Evolutionary conservation across 2,329 filamentous ascomycete genomes (phyloP).

Genomic region (Penicillium brevicompactum): DNA sequence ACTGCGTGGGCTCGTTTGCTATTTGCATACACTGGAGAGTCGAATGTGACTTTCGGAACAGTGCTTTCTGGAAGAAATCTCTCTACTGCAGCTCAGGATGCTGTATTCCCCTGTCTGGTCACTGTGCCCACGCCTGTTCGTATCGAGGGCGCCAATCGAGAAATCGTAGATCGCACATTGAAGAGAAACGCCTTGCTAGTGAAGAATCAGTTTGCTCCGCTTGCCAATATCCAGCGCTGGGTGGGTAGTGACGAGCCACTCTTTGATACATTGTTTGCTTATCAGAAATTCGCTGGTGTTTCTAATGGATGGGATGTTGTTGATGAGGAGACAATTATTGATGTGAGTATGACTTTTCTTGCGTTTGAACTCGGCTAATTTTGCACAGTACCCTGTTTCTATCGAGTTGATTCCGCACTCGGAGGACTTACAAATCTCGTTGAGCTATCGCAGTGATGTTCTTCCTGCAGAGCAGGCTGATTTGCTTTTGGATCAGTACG

Average conservation of each 20-base stretch:
- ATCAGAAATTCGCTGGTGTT: slow-evolving; percentile 62
- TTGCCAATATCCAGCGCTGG: slow-evolving; percentile 73
- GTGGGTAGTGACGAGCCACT: slow-evolving; percentile 65
- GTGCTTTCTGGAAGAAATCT: slow-evolving; percentile 74
- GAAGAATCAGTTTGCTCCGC: slow-evolving; percentile 70
- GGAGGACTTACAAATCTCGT: slow-evolving; percentile 59
- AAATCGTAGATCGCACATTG: slow-evolving; percentile 66
- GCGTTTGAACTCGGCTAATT: slow-evolving; percentile 8
- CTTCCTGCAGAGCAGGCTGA: slow-evolving; percentile 69
- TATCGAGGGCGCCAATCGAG: slow-evolving; percentile 56
- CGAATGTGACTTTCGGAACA: slow-evolving; percentile 73
- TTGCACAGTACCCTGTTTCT: slow-evolving; percentile 68
- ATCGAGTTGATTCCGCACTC: slow-evolving; percentile 69
- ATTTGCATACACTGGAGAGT: slow-evolving; percentile 74
- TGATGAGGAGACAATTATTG: slow-evolving; percentile 68
- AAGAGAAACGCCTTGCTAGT: slow-evolving; percentile 64
- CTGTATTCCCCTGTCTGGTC: slow-evolving; percentile 76
- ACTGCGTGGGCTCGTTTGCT: slow-evolving; percentile 77
- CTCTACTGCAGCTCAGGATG: slow-evolving; percentile 58
- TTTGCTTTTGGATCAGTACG: slow-evolving; percentile 71
- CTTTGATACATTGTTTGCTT: slow-evolving; percentile 85
- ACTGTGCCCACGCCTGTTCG: slow-evolving; percentile 73
- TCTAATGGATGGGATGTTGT: slow-evolving; percentile 59
- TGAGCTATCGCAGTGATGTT: slow-evolving; percentile 67
- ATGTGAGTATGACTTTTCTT: slow-evolving; percentile 46